Base-by-base conservation (phyloP, 139 green algal species). In the Monoraphidium neglectum region DNA sequence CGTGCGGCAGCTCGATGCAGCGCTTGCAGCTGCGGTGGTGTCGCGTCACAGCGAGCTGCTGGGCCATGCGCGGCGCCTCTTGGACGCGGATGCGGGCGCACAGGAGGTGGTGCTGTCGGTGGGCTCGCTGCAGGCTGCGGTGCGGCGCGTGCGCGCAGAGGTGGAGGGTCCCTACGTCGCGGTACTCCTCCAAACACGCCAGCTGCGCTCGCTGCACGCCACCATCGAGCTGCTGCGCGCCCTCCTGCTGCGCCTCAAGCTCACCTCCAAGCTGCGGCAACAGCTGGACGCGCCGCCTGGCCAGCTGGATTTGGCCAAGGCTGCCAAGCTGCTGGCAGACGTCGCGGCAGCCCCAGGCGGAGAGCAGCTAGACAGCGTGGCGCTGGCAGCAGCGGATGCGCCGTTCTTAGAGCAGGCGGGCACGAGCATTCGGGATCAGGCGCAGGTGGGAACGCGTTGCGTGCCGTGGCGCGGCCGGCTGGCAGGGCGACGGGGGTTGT, bases 251-350 rank as follows among this genome's bases (percentile, higher is more conserved):
- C 77, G 83, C 28, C 47, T 92, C 4, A 94, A 92, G 81, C 86
- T 91, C 6, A 77, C 71, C 16, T 53, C 86, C 26, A 77, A 83
- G 63, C 78, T 79, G 40, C 40, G 60, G 71, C 67, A 77, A 64
- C 78, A 86, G 76, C 60, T 85, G 46, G 61, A 49, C 30, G 37
- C 63, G 24, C 71, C 70, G 56, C 40, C 72, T 8, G 61, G 66
- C 26, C 59, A 75, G n/a, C 32, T 93, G 59, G 93, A 97, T 71
- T 77, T 95, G 10, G 90, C 92, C 23, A 97, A 97, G 66, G 89
- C 92, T 1, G 93, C 93, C 6, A 91, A 90, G 77, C 88, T 97
- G 30, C 74, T 96, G 21, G 85, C 82, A 28, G 93, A 97, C 59
- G 86, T 96, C 26, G 46, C 71, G 0, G 76, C 82, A 1, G 78